These are phyloP conservation scores for Erythrophleum fordii DNA, from an alignment of 306 rosid genomes.

Conservation along the genomic window DNA sequence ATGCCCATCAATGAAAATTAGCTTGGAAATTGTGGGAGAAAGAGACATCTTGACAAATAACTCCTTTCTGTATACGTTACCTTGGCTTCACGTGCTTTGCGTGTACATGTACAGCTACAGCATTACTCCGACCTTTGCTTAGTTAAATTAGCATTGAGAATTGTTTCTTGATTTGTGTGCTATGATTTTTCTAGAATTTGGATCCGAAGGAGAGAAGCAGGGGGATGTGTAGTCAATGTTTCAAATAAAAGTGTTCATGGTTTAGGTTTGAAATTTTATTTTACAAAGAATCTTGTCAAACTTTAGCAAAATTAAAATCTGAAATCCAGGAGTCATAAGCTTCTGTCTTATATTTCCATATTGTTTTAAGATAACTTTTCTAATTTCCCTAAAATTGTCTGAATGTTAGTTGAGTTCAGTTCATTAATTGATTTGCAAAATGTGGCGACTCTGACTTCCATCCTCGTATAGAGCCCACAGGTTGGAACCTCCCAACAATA, in stretches of 20 bases:
- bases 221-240: background rate
- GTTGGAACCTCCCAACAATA: background rate
- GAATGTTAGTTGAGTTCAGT: background rate
- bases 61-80: background rate
- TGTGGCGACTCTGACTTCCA: no score
- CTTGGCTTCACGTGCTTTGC: constrained; percentile 3
- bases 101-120: constrained; percentile 1
- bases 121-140: background rate
- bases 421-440: background rate
- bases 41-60: constrained; percentile 1
- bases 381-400: background rate
- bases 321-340: background rate
- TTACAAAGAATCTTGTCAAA: background rate
- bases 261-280: background rate
- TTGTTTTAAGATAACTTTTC: background rate
- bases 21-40: background rate
- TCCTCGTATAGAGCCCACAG: background rate
- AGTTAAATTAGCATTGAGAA: constrained; percentile 7
- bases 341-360: background rate
- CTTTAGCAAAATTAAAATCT: background rate
- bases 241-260: background rate
- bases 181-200: background rate
- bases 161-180: constrained; percentile 2
- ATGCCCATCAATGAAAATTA: background rate
- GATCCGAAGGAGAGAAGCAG: background rate